These are phyloP conservation scores for Malassezia yamatoensis DNA, from an alignment of 1,284 basidiomycete genomes.

Conservation along the genomic window DNA sequence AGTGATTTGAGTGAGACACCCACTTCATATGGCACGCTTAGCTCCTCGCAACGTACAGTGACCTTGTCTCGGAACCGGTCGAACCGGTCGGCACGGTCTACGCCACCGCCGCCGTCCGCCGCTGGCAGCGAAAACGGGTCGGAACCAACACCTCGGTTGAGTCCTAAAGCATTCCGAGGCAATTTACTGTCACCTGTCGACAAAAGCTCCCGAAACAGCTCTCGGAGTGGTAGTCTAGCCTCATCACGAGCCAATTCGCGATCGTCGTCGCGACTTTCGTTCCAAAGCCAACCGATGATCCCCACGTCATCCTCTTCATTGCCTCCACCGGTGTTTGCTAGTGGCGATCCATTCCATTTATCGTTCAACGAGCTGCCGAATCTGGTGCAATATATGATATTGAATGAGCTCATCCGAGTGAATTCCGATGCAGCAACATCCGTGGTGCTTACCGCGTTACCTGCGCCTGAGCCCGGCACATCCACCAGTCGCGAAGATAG, in stretches of 20 bases:
- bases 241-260: not conserved
- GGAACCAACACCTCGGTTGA: conserved; percentile 15
- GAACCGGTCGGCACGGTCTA: conserved; percentile 17
- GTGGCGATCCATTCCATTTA: conserved; percentile 6
- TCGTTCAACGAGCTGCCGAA: conserved; percentile 46
- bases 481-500: conserved; percentile 26
- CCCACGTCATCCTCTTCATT: not conserved
- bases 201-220: not conserved
- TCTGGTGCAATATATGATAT: conserved; percentile 44
- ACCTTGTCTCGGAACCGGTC: conserved; percentile 25
- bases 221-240: not conserved
- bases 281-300: not conserved
- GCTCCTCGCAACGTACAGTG: conserved; percentile 30
- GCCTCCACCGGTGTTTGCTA: not conserved
- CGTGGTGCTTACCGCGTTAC: conserved; percentile 43
- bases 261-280: not conserved
- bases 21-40: conserved; percentile 29
- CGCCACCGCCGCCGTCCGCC: conserved; percentile 10
- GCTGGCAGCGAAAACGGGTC: not conserved
- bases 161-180: not conserved
- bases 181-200: not conserved
- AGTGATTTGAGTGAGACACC: not conserved
- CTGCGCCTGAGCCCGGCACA: conserved; percentile 42
- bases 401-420: conserved; percentile 42
- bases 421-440: conserved; percentile 35